Evolutionary conservation across 1,139 yeast species (phyloP).

Genomic region (Kluyveromyces sp.): DNA sequence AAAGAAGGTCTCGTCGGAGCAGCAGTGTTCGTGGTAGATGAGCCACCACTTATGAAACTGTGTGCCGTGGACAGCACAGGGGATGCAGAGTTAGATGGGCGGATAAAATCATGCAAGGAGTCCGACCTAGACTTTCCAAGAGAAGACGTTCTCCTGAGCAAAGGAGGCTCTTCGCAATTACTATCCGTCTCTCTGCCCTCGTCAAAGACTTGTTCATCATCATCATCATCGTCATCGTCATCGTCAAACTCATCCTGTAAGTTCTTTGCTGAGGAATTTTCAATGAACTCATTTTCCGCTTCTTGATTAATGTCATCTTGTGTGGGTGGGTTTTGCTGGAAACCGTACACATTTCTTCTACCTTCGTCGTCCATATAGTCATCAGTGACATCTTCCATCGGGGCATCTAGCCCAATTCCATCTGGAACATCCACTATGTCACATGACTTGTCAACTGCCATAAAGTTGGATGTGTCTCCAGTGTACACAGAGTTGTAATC

Average conservation of each 20-base stretch:
- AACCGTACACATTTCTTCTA: constrained; percentile 4
- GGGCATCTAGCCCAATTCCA: constrained; percentile 30
- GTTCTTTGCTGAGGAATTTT: constrained; percentile 14
- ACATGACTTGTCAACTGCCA: constrained; percentile 27
- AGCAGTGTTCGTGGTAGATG: background rate
- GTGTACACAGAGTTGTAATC: constrained; percentile 82
- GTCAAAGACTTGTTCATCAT: background rate
- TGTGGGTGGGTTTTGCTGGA: constrained; percentile 1
- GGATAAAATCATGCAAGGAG: constrained; percentile 24
- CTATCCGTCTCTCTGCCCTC: background rate
- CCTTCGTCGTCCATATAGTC: constrained; percentile 3
- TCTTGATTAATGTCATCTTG: constrained; percentile 37
- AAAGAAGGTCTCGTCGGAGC: background rate
- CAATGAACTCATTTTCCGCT: constrained; percentile 19
- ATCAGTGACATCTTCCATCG: constrained; percentile 23
- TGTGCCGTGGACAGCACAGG: constrained; percentile 14
- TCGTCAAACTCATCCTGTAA: constrained; percentile 16
- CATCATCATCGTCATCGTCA: constrained; percentile 13
- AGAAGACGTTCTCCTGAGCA: constrained; percentile 26
- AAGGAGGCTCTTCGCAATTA: background rate
- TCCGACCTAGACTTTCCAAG: constrained; percentile 24
- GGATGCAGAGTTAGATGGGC: constrained; percentile 10
- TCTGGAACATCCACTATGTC: constrained; percentile 44
- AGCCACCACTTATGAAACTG: constrained; percentile 29
- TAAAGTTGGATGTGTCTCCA: constrained; percentile 38